These are phyloP conservation scores for Cryphonectria carpinicola DNA, from an alignment of 2,329 filamentous ascomycete species.

Conservation along the genomic window DNA sequence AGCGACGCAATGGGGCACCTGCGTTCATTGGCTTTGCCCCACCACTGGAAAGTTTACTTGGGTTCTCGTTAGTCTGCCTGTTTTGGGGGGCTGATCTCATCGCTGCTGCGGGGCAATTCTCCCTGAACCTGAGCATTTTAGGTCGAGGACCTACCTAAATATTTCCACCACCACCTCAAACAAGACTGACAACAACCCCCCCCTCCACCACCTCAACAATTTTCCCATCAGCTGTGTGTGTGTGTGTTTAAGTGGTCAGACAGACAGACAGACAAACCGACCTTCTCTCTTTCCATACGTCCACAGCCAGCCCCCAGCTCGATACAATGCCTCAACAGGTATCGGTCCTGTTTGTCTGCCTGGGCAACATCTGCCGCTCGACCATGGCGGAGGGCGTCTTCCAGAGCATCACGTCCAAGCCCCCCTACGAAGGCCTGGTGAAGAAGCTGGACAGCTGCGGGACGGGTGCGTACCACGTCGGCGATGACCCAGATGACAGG, in stretches of 20 bases:
- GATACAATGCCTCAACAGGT: slow-evolving; percentile 39
- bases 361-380: slow-evolving; percentile 93
- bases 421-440: slow-evolving; percentile 64
- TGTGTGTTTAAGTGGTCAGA: not conserved
- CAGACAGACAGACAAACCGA: not conserved
- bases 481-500: slow-evolving; percentile 76
- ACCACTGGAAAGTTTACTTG: not conserved
- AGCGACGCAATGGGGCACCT: not conserved
- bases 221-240: not conserved
- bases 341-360: slow-evolving; percentile 90
- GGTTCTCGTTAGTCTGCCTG: not conserved
- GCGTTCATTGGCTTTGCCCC: not conserved
- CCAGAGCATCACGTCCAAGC: slow-evolving; percentile 66
- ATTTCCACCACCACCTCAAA: too few relatives aligned
- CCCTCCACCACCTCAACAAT: not conserved
- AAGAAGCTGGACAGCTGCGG: slow-evolving; percentile 82
- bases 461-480: slow-evolving; percentile 83
- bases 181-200: not conserved
- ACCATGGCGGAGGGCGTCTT: slow-evolving; percentile 98
- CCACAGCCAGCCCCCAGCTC: not conserved
- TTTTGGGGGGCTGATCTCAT: slow-evolving; percentile 5
- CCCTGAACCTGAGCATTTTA: not conserved
- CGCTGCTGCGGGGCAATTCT: not conserved
- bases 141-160: not conserved
- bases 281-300: not conserved